These are phyloP conservation scores for Mycena haematopus DNA, from an alignment of 768 basidiomycete genomes.

Conservation along the genomic window DNA sequence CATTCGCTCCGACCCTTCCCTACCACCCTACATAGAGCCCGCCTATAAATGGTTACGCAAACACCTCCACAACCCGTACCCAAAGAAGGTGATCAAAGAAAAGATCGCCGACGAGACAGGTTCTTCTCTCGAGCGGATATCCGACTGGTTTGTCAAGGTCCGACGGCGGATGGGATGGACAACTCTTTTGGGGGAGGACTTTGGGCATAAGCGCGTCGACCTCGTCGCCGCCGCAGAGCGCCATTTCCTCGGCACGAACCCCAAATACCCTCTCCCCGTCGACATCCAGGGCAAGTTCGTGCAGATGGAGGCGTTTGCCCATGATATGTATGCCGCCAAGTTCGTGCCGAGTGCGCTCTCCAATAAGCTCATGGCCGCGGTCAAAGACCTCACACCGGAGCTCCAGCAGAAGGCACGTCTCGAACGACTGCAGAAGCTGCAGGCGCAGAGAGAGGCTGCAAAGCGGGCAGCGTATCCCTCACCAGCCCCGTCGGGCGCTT, in stretches of 20 bases:
- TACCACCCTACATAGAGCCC: conserved; percentile 37
- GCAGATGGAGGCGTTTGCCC: conserved; percentile 36
- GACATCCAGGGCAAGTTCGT: conserved; percentile 33
- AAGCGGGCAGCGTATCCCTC: conserved; percentile 16
- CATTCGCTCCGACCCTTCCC: conserved; percentile 4
- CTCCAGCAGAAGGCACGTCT: conserved; percentile 27
- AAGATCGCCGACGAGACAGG: conserved; percentile 36
- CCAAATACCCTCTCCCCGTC: conserved; percentile 29
- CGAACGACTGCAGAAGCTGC: conserved; percentile 19
- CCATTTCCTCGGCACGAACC: conserved; percentile 37
- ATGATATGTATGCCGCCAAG: conserved; percentile 37
- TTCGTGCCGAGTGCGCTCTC: conserved; percentile 38
- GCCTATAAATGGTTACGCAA: conserved; percentile 50
- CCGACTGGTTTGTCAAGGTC: conserved; percentile 54
- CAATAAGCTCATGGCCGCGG: conserved; percentile 35
- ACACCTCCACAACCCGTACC: conserved; percentile 62
- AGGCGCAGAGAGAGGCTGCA: conserved; percentile 3
- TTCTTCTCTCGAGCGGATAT: conserved; percentile 39
- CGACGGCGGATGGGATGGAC: conserved; percentile 66
- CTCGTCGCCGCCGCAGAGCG: conserved; percentile 47
- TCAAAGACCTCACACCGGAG: conserved; percentile 38
- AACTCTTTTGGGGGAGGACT: conserved; percentile 40
- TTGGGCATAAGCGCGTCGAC: conserved; percentile 39
- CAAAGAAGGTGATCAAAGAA: conserved; percentile 39
- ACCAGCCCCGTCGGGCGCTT: conserved; percentile 7